These are phyloP conservation scores for Metschnikowia corniflorae DNA, from an alignment of 805 yeast genomes.

Conservation along the genomic window DNA sequence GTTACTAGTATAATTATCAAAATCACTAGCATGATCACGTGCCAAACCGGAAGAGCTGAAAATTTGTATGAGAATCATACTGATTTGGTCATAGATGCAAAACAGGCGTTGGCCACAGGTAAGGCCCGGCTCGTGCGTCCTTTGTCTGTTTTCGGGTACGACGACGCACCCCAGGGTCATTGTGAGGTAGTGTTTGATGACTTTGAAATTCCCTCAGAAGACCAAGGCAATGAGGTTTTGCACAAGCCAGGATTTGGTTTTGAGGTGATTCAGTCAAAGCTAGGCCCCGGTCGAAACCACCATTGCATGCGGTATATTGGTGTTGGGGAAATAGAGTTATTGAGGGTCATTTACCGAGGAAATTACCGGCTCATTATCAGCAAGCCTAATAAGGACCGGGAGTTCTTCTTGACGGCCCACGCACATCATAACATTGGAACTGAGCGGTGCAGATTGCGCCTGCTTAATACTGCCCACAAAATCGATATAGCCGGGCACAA, in stretches of 20 bases:
- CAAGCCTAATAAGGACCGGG: conserved; percentile 46
- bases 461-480: conserved; percentile 57
- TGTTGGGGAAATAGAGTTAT: conserved; percentile 53
- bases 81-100: conserved; percentile 51
- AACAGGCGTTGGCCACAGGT: conserved; percentile 48
- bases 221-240: conserved; percentile 40
- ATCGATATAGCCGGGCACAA: conserved; percentile 54
- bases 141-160: conserved; percentile 53
- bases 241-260: conserved; percentile 54
- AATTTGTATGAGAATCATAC: conserved; percentile 50
- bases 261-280: conserved; percentile 58
- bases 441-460: conserved; percentile 51
- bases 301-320: conserved; percentile 68
- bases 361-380: conserved; percentile 52
- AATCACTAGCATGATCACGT: no score
- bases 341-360: conserved; percentile 48
- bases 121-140: conserved; percentile 49
- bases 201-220: conserved; percentile 44
- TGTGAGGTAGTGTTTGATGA: conserved; percentile 53
- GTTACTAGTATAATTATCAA: no score
- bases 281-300: conserved; percentile 70
- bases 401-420: conserved; percentile 44
- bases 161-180: conserved; percentile 73
- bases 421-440: conserved; percentile 54
- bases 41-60: conserved; percentile 37